Conservation (phyloP, 176 grass and related monocot genomes). For the Neostapfia colusana region DNA sequence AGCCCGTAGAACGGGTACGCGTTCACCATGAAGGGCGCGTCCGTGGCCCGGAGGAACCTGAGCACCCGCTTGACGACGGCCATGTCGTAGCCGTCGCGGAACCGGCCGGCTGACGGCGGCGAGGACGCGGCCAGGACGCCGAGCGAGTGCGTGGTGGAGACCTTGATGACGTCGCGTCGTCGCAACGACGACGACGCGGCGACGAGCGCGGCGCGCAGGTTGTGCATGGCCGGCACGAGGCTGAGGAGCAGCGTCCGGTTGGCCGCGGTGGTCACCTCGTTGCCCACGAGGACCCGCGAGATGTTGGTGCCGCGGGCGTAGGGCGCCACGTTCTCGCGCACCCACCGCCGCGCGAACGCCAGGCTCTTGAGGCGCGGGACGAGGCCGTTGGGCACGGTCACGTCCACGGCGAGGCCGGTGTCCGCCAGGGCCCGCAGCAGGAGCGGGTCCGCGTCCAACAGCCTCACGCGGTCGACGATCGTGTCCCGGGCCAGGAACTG, state of each 20-base stretch:
- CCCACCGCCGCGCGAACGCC: constrained; percentile 46
- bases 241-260: constrained; percentile 50
- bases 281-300: constrained; percentile 61
- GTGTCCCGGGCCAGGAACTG: constrained; percentile 69
- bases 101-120: constrained; percentile 57
- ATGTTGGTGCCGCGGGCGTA: constrained; percentile 48
- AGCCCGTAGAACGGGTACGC: constrained; percentile 81
- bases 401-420: constrained; percentile 60
- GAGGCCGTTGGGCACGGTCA: constrained; percentile 55
- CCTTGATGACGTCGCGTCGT: constrained; percentile 39
- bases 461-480: constrained; percentile 62
- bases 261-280: constrained; percentile 63
- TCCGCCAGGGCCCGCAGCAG: constrained; percentile 57
- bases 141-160: constrained; percentile 72
- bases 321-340: constrained; percentile 51
- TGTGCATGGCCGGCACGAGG: constrained; percentile 74
- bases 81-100: constrained; percentile 47
- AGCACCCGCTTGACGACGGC: constrained; percentile 59
- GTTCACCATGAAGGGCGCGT: constrained; percentile 81
- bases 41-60: constrained; percentile 63
- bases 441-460: constrained; percentile 55
- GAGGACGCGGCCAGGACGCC: constrained; percentile 54
- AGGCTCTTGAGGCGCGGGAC: constrained; percentile 48
- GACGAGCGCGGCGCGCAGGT: constrained; percentile 59
- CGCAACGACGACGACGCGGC: too few relatives aligned